Conservation (phyloP, 106 monocot species). For the Apostasia ramifera region DNA sequence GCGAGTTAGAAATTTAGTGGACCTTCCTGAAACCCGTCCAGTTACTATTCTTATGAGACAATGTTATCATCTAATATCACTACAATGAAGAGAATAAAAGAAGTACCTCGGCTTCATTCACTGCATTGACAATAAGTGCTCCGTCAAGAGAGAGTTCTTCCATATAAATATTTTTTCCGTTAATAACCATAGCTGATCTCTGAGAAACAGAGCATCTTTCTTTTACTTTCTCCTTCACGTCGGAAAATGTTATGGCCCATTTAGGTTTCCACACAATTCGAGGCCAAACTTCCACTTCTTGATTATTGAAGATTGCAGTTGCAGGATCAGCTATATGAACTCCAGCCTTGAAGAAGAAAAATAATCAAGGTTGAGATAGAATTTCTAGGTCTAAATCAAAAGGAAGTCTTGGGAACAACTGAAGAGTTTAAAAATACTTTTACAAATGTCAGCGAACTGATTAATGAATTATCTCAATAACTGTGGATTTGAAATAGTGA, state of each 20-base stretch:
- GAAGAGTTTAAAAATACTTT: background rate
- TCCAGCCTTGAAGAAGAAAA: conserved; percentile 48
- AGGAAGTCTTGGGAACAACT: too few relatives aligned
- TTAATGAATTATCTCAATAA: too few relatives aligned
- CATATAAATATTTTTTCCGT: conserved; percentile 51
- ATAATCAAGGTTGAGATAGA: background rate
- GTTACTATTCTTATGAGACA: background rate
- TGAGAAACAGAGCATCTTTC: conserved; percentile 56
- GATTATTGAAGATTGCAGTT: conserved; percentile 62
- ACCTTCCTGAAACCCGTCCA: background rate
- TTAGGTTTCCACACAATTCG: conserved; percentile 76
- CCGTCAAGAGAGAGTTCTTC: conserved; percentile 70
- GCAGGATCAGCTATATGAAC: conserved; percentile 55
- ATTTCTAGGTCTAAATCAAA: background rate
- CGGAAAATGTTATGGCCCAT: conserved; percentile 67
- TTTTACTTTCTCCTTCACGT: conserved; percentile 58
- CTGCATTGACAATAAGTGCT: conserved; percentile 46
- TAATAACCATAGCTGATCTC: conserved; percentile 60
- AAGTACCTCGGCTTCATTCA: conserved; percentile 50
- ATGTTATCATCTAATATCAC: background rate
- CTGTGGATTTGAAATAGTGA: too few relatives aligned
- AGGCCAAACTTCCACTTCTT: conserved; percentile 98
- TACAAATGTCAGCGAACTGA: too few relatives aligned
- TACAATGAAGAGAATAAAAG: background rate
- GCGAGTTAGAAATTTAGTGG: too few relatives aligned